A percentile compares a stretch with the other conserved stretches of the same genome.
phyloP scores from a whole-genome alignment of 305 asterid species.

The Solanum hybrid region DNA sequence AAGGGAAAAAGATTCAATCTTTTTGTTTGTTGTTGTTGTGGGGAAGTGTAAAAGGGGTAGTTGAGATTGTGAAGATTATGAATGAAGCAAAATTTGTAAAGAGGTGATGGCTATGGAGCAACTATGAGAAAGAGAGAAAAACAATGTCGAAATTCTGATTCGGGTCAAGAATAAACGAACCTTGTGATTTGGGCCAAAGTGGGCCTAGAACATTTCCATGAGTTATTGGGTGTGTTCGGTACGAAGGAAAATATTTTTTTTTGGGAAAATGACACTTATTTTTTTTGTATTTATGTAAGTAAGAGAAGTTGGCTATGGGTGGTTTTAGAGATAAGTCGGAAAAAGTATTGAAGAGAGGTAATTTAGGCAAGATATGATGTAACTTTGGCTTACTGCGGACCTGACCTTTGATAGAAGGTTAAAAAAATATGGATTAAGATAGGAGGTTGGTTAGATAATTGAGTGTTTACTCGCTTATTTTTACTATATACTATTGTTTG shows the following conservation, averaged over 20 bases:
- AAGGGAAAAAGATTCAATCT: not conserved
- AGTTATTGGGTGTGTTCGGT: not conserved
- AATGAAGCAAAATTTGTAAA: not conserved
- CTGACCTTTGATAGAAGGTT: not conserved
- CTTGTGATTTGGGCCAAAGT: not conserved
- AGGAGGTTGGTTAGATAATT: not conserved
- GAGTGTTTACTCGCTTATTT: not conserved
- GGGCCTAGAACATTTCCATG: not conserved
- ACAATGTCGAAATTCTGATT: not conserved
- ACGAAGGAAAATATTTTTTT: not conserved
- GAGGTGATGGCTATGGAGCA: not conserved
- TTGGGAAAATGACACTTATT: not conserved
- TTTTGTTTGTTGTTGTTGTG: not conserved
- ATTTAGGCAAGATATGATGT: not conserved
- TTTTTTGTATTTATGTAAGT: not conserved
- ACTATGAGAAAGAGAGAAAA: not conserved
- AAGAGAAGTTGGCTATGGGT: not conserved
- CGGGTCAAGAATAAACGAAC: not conserved
- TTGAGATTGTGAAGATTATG: not conserved
- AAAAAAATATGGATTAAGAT: not conserved
- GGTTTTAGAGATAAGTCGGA: not conserved
- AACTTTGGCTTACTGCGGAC: not conserved
- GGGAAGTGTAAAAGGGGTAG: not conserved
- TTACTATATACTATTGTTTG: not conserved
- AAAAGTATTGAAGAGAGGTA: accelerated